Base-by-base conservation (phyloP, 1,284 basidiomycete species). In the Leccinum colubrinum region DNA sequence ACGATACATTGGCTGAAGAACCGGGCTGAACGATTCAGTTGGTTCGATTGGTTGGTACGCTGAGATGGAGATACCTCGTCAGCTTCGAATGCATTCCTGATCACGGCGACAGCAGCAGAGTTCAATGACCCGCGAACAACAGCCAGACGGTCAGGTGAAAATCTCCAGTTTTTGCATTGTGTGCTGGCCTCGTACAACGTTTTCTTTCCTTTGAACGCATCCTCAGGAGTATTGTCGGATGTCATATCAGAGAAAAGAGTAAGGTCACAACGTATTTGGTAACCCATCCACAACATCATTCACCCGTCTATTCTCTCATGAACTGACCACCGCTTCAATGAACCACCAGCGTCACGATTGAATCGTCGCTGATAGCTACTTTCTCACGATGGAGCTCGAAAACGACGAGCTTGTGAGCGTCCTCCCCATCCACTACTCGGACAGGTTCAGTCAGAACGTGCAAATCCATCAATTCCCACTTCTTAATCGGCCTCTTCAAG, bases 111-210 rank as follows among this genome's bases (percentile, higher is more conserved):
- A 4, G 93, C 91, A 46, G 83, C 86, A 53, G 79, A 76, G 69
- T 95, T 97, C 63, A 96, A 76, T 35, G 85, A 80, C 17, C 75
- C 67, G 15, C 95, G 85, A 55, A 86, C 82, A 8, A 79, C 69
- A 3, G 71, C 77, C 3, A 98, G 82, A 61, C 85, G 79, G 56
- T 86, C 82, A 22, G 79, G 77, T 0, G 94, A 95, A 76, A 88
- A 96, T 55, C 94, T 81, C 95, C 95, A 98, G 73, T 95, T 88
- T 64, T 80, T 83, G 77, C 82, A 96, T 73, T 97, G 95, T 0
- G 93, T 94, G 65, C 92, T 93, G 60, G 85, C 86, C 71, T 95
- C 87, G 71, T 93, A 97, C 6, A 94, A 67, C 1, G 82, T 74
- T 56, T 64, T 72, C 20, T 69, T 66, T 46, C 12, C 25, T 25